These are phyloP conservation scores for Colletotrichum sublineola DNA, from an alignment of 2,329 filamentous ascomycete species.

Conservation along the genomic window DNA sequence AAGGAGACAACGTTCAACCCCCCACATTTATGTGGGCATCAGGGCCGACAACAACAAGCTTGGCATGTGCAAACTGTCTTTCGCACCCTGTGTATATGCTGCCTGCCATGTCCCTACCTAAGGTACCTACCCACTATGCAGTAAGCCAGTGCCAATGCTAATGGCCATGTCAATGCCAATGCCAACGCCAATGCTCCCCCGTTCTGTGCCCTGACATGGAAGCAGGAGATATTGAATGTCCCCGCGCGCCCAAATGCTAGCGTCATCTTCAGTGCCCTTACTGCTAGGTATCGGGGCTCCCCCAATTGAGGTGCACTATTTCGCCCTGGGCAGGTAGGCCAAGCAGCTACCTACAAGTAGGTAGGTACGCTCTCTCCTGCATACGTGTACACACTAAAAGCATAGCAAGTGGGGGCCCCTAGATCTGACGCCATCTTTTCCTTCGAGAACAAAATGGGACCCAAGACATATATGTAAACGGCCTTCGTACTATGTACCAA, in stretches of 20 bases:
- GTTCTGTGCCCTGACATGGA: conserved; percentile 29
- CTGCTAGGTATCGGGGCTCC: not conserved
- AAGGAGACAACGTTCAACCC: conserved; percentile 2
- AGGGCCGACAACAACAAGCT: not conserved
- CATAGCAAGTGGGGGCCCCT: conserved; percentile 12
- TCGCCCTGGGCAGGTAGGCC: not conserved
- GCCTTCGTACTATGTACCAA: no score
- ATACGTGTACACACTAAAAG: not conserved
- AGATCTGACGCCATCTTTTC: conserved; percentile 41
- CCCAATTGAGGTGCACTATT: not conserved
- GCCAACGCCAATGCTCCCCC: not conserved
- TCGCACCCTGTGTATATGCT: not conserved
- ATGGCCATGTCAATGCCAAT: not conserved
- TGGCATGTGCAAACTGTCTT: not conserved
- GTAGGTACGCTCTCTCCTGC: no score
- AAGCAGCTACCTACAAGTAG: no score
- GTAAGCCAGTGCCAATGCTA: not conserved
- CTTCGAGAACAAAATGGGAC: conserved; percentile 41
- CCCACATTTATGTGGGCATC: conserved; percentile 10
- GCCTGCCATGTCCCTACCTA: not conserved
- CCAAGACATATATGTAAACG: not conserved
- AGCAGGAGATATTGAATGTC: not conserved
- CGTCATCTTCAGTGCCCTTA: not conserved
- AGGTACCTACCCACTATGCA: not conserved
- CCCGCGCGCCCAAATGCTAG: not conserved